phyloP scores from a whole-genome alignment of 1,284 basidiomycete species.

The Stygiomarasmius scandens region DNA sequence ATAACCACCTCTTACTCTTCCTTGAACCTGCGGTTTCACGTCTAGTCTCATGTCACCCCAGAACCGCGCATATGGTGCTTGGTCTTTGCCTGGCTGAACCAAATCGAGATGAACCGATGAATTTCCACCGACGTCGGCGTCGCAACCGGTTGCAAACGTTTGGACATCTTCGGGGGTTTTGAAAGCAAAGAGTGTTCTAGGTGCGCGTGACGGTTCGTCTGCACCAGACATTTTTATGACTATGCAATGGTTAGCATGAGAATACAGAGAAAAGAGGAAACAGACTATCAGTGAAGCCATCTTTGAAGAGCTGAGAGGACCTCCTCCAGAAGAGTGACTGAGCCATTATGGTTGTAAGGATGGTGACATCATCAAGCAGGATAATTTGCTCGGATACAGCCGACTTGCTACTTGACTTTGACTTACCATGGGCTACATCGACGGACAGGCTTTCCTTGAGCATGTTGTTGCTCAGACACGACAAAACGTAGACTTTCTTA shows the following conservation, averaged over 20 bases:
- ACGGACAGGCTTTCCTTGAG: conserved; percentile 41
- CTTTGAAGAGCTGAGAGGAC: conserved; percentile 21
- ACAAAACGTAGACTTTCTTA: conserved; percentile 65
- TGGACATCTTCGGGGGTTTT: conserved; percentile 59
- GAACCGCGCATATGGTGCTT: conserved; percentile 55
- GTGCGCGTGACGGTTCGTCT: conserved; percentile 55
- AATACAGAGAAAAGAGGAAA: neutral
- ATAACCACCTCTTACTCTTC: conserved; percentile 73
- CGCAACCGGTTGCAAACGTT: conserved; percentile 76
- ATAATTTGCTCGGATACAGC: too few relatives aligned
- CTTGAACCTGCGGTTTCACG: conserved; percentile 62
- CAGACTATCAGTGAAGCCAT: conserved; percentile 17
- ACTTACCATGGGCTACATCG: neutral
- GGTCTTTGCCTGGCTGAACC: conserved; percentile 48
- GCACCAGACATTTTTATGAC: conserved; percentile 76
- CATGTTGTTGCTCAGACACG: conserved; percentile 70
- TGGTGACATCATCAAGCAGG: neutral
- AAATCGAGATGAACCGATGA: conserved; percentile 73
- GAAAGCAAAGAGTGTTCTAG: conserved; percentile 66
- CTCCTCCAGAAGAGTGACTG: conserved; percentile 41
- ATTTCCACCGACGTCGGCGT: conserved; percentile 85
- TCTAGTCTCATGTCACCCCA: conserved; percentile 75
- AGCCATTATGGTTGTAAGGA: conserved; percentile 26
- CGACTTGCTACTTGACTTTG: too few relatives aligned
- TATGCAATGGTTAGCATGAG: conserved; percentile 30